These are phyloP conservation scores for Penicillium sp. DNA, from an alignment of 2,329 filamentous ascomycete genomes.

Conservation along the genomic window DNA sequence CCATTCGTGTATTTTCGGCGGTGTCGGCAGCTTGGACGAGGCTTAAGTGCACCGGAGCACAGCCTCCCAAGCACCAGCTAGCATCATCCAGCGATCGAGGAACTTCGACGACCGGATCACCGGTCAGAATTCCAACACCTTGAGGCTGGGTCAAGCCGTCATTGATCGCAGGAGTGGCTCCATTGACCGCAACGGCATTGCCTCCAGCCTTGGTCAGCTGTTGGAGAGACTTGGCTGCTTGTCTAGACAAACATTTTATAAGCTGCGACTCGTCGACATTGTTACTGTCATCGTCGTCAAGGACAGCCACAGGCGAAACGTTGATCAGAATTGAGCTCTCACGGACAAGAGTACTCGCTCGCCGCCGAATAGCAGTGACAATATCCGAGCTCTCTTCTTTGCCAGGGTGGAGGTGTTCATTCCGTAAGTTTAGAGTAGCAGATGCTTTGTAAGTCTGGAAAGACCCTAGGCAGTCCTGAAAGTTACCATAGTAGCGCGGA, in stretches of 20 bases:
- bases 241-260: slow-evolving; percentile 74
- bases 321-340: slow-evolving; percentile 83
- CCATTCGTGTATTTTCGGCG: slow-evolving; percentile 71
- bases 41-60: slow-evolving; percentile 81
- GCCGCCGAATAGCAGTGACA: slow-evolving; percentile 81
- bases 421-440: slow-evolving; percentile 84
- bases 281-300: slow-evolving; percentile 79
- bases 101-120: slow-evolving; percentile 77
- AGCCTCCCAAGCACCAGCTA: slow-evolving; percentile 90
- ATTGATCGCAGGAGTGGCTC: slow-evolving; percentile 82
- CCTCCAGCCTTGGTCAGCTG: slow-evolving; percentile 73
- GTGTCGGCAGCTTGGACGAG: slow-evolving; percentile 77
- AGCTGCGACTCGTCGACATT: slow-evolving; percentile 73
- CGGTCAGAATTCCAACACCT: slow-evolving; percentile 80
- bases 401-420: slow-evolving; percentile 85
- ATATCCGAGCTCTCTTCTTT: slow-evolving; percentile 93
- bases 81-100: slow-evolving; percentile 89
- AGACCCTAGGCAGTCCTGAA: slow-evolving; percentile 92
- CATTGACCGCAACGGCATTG: slow-evolving; percentile 83
- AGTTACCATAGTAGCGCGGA: slow-evolving; percentile 90
- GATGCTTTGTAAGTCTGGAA: slow-evolving; percentile 97
- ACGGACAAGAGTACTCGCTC: slow-evolving; percentile 78
- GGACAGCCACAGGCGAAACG: slow-evolving; percentile 77
- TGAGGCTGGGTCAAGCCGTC: slow-evolving; percentile 82
- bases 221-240: slow-evolving; percentile 69